Evolutionary conservation across 1,284 basidiomycete species (phyloP).

Genomic region (Psilocybe mexicana): DNA sequence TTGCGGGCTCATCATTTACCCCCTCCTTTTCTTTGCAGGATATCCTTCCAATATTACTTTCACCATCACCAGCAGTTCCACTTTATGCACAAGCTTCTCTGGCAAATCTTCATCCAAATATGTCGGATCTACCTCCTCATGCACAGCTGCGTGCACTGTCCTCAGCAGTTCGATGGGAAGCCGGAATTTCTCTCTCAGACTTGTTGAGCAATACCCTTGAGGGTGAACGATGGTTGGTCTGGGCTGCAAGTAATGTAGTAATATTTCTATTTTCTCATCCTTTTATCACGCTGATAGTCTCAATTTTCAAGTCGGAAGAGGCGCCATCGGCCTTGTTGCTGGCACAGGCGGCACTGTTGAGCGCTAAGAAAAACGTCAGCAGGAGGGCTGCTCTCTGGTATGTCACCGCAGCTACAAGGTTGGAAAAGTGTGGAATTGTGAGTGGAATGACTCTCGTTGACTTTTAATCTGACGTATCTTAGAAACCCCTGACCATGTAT

Average conservation of each 20-base stretch:
- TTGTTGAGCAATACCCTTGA: conserved; percentile 58
- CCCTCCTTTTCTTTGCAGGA: conserved; percentile 47
- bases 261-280: conserved; percentile 3
- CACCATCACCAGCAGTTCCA: conserved; percentile 61
- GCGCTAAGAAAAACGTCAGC: conserved; percentile 52
- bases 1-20: conserved; percentile 6
- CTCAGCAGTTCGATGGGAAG: conserved; percentile 75
- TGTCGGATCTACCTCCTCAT: conserved; percentile 54
- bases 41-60: conserved; percentile 66
- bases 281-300: conserved; percentile 6
- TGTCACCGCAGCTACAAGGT: conserved; percentile 64
- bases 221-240: conserved; percentile 80
- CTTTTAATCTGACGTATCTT: conserved; percentile 1
- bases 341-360: conserved; percentile 73
- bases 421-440: conserved; percentile 82
- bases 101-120: conserved; percentile 39
- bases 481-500: conserved; percentile 83
- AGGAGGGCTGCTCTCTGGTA: conserved; percentile 77
- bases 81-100: conserved; percentile 65
- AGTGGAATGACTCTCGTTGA: conserved; percentile 30
- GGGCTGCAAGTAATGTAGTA: conserved; percentile 75
- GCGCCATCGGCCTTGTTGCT: conserved; percentile 72
- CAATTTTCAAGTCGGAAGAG: conserved; percentile 68
- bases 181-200: conserved; percentile 56
- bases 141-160: conserved; percentile 64